Percentiles rank a stretch among this genome's conserved stretches.
These are phyloP conservation scores for Backusella westeae DNA, from an alignment of 192 early-diverging fungal genomes.

Conservation along the genomic window DNA sequence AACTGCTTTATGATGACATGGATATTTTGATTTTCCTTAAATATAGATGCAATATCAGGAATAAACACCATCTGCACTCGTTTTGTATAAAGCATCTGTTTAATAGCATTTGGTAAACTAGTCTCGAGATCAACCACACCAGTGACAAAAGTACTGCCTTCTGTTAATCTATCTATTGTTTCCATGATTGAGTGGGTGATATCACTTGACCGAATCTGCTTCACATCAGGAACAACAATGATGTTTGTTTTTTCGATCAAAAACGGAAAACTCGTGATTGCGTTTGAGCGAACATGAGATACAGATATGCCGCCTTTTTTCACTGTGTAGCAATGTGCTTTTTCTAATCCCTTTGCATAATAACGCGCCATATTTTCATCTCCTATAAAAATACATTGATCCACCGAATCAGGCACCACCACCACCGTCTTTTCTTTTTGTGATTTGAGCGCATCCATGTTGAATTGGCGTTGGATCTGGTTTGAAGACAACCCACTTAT, in stretches of 20 bases:
- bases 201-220: neutral
- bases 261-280: neutral
- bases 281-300: neutral
- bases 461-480: conserved; percentile 19
- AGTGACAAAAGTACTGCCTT: neutral
- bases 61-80: neutral
- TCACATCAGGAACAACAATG: neutral
- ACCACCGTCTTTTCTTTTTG: neutral
- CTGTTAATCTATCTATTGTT: neutral
- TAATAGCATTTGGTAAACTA: neutral
- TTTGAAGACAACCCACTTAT: neutral
- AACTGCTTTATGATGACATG: neutral
- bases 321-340: neutral
- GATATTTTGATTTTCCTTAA: neutral
- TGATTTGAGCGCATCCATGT: neutral
- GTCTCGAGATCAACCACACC: neutral
- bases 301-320: neutral
- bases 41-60: neutral
- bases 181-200: neutral
- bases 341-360: neutral
- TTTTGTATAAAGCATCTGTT: neutral
- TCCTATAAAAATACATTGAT: neutral
- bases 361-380: neutral
- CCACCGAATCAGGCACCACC: neutral
- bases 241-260: neutral